Evolutionary conservation across 768 basidiomycete species (phyloP).

Genomic region (Kockovaella imperatae): DNA sequence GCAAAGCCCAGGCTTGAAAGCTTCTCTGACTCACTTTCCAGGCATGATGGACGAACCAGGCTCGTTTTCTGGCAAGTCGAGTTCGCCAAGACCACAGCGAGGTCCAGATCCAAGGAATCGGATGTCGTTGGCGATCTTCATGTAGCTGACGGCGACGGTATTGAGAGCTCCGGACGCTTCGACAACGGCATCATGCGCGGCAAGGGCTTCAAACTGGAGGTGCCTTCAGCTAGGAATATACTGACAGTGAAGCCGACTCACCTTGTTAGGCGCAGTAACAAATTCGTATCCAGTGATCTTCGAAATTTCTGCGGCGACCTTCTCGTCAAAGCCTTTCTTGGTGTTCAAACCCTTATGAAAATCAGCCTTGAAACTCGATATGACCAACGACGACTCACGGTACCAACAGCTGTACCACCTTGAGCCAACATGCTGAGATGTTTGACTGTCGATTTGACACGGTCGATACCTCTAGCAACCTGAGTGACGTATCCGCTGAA

Average conservation of each 20-base stretch:
- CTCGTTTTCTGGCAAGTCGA: conserved; percentile 93
- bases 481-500: conserved; percentile 98
- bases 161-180: conserved; percentile 96
- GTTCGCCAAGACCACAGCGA: conserved; percentile 91
- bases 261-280: conserved; percentile 97
- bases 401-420: conserved; percentile 97
- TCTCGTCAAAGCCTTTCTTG: conserved; percentile 90
- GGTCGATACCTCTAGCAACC: conserved; percentile 77
- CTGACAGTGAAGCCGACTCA: conserved; percentile 34
- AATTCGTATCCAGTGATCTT: conserved; percentile 84
- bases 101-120: conserved; percentile 96
- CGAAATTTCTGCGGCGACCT: conserved; percentile 83
- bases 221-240: neutral
- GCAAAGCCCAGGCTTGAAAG: neutral
- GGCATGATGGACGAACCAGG: conserved; percentile 99
- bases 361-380: neutral
- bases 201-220: conserved; percentile 92
- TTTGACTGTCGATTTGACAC: conserved; percentile 71
- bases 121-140: conserved; percentile 99
- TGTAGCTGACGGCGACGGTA: conserved; percentile 87
- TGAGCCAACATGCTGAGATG: conserved; percentile 85
- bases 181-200: conserved; percentile 94
- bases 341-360: conserved; percentile 80
- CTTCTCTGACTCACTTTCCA: conserved; percentile 55
- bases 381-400: conserved; percentile 52